These are phyloP conservation scores for Yamadazyma blattariae DNA, from an alignment of 1,139 yeast genomes.

Conservation along the genomic window DNA sequence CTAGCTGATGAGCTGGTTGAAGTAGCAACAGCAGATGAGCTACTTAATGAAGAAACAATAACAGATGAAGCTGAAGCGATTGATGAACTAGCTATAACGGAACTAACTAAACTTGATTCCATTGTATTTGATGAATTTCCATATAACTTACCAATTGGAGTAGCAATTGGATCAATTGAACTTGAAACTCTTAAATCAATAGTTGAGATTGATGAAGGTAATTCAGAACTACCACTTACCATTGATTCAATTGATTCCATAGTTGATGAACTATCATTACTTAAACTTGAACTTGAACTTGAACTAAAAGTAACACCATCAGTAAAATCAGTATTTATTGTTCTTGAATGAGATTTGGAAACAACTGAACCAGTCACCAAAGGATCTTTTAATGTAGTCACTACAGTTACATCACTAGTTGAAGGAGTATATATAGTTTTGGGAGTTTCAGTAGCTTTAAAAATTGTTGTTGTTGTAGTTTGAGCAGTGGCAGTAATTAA, in stretches of 20 bases:
- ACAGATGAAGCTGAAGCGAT: not conserved
- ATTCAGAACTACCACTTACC: not conserved
- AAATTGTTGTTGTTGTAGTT: slow-evolving; percentile 26
- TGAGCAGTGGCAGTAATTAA: slow-evolving; percentile 17
- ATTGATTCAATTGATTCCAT: not conserved
- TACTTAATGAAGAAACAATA: not conserved
- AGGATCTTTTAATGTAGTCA: slow-evolving; percentile 21
- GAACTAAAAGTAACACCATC: slow-evolving; percentile 3
- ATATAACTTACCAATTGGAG: slow-evolving; percentile 8
- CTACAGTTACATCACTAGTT: slow-evolving; percentile 18
- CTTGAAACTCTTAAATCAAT: slow-evolving; percentile 19
- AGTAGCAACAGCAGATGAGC: slow-evolving; percentile 2
- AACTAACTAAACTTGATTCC: not conserved
- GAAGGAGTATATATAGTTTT: slow-evolving; percentile 15
- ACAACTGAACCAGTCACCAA: slow-evolving; percentile 18
- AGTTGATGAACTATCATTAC: not conserved
- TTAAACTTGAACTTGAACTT: not conserved
- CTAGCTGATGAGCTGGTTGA: slow-evolving; percentile 1
- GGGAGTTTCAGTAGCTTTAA: slow-evolving; percentile 22
- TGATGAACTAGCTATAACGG: not conserved
- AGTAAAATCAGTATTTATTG: slow-evolving; percentile 10
- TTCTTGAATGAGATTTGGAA: slow-evolving; percentile 9
- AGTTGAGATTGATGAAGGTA: slow-evolving; percentile 7
- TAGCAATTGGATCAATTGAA: not conserved
- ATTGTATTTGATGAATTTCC: slow-evolving; percentile 7